Percentiles rank a stretch among this genome's conserved stretches.
These are phyloP conservation scores for Cucumis hystrix DNA, from an alignment of 306 rosid species.

Conservation along the genomic window DNA sequence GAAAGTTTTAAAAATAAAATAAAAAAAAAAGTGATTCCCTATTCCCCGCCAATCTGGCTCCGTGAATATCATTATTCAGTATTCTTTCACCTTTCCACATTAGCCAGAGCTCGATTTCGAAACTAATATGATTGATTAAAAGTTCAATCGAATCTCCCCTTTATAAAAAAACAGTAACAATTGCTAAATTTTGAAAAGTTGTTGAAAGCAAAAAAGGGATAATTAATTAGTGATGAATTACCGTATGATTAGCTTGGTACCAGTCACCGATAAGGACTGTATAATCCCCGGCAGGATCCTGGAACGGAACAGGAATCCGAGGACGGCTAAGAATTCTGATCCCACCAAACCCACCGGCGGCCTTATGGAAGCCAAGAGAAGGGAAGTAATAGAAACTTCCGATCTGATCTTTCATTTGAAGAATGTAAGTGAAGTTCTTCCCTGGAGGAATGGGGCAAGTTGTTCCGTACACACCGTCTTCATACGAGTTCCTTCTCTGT, in stretches of 20 bases:
- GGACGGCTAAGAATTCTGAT: conserved; percentile 93
- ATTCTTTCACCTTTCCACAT: neutral
- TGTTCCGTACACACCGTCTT: conserved; percentile 82
- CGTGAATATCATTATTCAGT: neutral
- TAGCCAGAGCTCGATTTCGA: neutral
- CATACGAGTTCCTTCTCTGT: conserved; percentile 77
- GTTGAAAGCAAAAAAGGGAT: neutral
- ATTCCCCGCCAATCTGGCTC: neutral
- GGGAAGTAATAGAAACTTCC: conserved; percentile 94
- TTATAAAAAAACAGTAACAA: neutral
- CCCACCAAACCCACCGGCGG: conserved; percentile 97
- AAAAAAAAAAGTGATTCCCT: neutral
- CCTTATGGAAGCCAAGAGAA: conserved; percentile 87
- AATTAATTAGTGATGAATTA: conserved; percentile 6
- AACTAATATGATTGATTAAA: neutral
- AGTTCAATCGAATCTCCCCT: neutral
- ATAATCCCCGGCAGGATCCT: conserved; percentile 77
- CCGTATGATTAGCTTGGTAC: conserved; percentile 88
- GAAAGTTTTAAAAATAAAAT: too few relatives aligned
- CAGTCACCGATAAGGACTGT: conserved; percentile 92
- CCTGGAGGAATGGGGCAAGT: conserved; percentile 96
- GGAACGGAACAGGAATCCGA: conserved; percentile 80
- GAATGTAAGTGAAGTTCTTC: conserved; percentile 77
- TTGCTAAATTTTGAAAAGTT: neutral
- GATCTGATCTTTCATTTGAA: conserved; percentile 94